Conservation (phyloP, 1,284 basidiomycete species). For the Somion occarium region DNA sequence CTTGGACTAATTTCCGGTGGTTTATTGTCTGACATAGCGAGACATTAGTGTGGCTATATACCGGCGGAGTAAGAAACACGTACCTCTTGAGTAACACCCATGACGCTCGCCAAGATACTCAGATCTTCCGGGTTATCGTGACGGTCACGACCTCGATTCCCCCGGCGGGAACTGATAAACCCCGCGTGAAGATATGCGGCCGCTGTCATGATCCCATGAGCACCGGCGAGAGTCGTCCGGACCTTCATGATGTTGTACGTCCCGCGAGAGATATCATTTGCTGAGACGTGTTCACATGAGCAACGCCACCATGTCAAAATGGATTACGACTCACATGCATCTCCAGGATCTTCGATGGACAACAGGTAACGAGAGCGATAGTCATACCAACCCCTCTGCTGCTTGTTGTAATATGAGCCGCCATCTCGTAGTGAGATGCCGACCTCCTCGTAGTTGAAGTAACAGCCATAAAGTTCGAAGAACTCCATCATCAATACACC, state of each 20-base stretch:
- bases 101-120: slow-evolving; percentile 77
- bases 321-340: slow-evolving; percentile 59
- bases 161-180: slow-evolving; percentile 49
- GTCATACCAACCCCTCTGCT: slow-evolving; percentile 75
- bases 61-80: too few species aligned
- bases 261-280: slow-evolving; percentile 90
- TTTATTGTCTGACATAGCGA: slow-evolving; percentile 54
- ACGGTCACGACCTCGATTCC: slow-evolving; percentile 40
- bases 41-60: too few species aligned
- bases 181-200: slow-evolving; percentile 57
- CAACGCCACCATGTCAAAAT: neutral
- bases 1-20: slow-evolving; percentile 63
- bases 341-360: slow-evolving; percentile 94
- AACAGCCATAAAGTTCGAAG: slow-evolving; percentile 91
- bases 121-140: slow-evolving; percentile 57
- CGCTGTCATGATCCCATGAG: slow-evolving; percentile 78
- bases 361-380: slow-evolving; percentile 59
- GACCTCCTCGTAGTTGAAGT: slow-evolving; percentile 90
- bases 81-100: slow-evolving; percentile 83
- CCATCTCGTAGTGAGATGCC: slow-evolving; percentile 87
- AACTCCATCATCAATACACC: slow-evolving; percentile 94
- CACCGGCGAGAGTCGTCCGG: slow-evolving; percentile 80
- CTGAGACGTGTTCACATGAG: slow-evolving; percentile 44
- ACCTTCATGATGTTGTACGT: slow-evolving; percentile 86
- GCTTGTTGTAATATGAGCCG: slow-evolving; percentile 83